Evolutionary conservation across 2,329 filamentous ascomycete species (phyloP).

Genomic region (Talaromyces sp.): DNA sequence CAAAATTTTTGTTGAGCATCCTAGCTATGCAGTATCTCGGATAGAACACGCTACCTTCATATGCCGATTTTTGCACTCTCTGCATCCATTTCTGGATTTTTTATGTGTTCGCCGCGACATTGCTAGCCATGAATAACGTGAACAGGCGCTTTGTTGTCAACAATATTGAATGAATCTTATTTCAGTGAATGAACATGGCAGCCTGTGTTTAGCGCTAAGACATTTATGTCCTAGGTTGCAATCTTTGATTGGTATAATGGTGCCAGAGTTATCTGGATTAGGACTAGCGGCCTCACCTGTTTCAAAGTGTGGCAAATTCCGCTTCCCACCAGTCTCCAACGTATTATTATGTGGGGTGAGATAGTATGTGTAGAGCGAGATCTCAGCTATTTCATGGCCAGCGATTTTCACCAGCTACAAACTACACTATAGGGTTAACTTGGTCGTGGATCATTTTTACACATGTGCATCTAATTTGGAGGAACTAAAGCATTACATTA

Average conservation of each 20-base stretch:
- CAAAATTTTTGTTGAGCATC: neutral
- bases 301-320: no score
- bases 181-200: neutral
- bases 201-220: neutral
- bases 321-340: no score
- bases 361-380: no score
- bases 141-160: neutral
- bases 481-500: no score
- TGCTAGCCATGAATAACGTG: neutral
- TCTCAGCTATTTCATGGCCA: no score
- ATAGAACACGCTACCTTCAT: neutral
- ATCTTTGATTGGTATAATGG: no score
- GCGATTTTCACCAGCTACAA: no score
- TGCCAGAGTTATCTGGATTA: neutral
- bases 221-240: neutral
- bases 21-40: neutral
- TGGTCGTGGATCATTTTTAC: no score
- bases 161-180: neutral
- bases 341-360: no score
- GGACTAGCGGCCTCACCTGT: neutral
- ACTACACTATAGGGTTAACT: no score
- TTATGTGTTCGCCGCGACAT: neutral
- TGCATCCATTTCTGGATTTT: neutral
- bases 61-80: neutral
- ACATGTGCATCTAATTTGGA: no score